Conservation (phyloP, 1,139 yeast genomes). For the Debaryomyces singareniensis region DNA sequence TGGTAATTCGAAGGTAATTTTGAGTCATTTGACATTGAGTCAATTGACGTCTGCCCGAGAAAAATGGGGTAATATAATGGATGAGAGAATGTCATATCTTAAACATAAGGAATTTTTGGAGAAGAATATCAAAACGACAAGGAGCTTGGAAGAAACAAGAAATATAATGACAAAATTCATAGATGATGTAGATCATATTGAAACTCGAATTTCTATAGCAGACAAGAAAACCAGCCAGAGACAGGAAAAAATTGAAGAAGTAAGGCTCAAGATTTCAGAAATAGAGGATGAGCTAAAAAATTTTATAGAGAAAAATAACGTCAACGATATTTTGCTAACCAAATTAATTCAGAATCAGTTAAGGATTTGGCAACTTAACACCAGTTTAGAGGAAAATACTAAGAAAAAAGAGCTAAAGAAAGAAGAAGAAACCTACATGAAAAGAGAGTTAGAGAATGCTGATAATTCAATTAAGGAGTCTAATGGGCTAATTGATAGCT, state of each 20-base stretch:
- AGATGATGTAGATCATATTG: conserved; percentile 33
- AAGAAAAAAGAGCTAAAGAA: conserved; percentile 29
- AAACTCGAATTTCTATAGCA: conserved; percentile 34
- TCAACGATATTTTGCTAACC: conserved; percentile 12
- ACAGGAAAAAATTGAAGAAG: conserved; percentile 23
- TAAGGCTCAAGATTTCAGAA: conserved; percentile 14
- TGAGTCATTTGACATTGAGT: conserved; percentile 33
- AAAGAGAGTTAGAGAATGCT: conserved; percentile 59
- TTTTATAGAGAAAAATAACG: conserved; percentile 11
- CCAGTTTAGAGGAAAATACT: conserved; percentile 31
- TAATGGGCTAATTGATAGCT: conserved; percentile 27
- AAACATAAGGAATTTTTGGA: conserved; percentile 5
- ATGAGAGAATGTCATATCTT: conserved; percentile 20
- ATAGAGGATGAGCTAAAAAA: conserved; percentile 16
- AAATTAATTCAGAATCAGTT: conserved; percentile 22
- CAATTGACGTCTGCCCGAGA: conserved; percentile 28
- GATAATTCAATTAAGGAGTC: conserved; percentile 50
- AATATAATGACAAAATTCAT: conserved; percentile 20
- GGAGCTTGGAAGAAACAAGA: conserved; percentile 20
- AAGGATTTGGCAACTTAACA: conserved; percentile 33
- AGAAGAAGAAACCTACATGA: conserved; percentile 61
- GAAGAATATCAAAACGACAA: conserved; percentile 18
- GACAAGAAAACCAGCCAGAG: conserved; percentile 32
- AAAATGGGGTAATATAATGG: conserved; percentile 19
- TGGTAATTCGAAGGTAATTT: conserved; percentile 14